Evolutionary conservation across 1,139 yeast species (phyloP).

Genomic region (Candida gigantensis): DNA sequence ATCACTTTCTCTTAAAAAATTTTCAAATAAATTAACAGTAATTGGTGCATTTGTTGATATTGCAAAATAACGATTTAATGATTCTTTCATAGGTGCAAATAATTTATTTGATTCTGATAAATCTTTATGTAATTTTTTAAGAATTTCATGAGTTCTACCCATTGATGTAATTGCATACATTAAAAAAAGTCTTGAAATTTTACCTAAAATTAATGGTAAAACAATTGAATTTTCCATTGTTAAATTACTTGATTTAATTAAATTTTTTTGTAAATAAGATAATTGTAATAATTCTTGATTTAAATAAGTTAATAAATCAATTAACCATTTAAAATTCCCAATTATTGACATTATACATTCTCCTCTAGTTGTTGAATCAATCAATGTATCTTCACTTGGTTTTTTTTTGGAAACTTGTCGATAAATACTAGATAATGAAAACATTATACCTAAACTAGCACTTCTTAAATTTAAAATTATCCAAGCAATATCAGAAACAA

Average conservation of each 20-base stretch:
- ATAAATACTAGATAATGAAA: conserved; percentile 64
- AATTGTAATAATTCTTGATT: conserved; percentile 65
- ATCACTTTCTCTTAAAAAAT: conserved; percentile 55
- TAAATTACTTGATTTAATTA: conserved; percentile 23
- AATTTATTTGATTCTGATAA: conserved; percentile 42
- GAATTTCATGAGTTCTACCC: conserved; percentile 63
- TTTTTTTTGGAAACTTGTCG: conserved; percentile 55
- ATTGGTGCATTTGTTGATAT: conserved; percentile 59
- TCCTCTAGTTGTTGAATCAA: conserved; percentile 57
- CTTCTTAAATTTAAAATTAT: conserved; percentile 67
- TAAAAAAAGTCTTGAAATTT: conserved; percentile 69
- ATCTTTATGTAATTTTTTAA: conserved; percentile 47
- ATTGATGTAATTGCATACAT: conserved; percentile 71
- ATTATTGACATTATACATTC: conserved; percentile 60
- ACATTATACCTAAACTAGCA: conserved; percentile 73
- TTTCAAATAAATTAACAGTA: conserved; percentile 61
- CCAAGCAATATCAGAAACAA: conserved; percentile 62
- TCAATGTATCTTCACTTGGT: conserved; percentile 50
- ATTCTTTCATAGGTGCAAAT: conserved; percentile 56
- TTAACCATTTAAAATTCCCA: conserved; percentile 78
- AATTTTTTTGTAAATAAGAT: conserved; percentile 20
- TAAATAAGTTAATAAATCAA: conserved; percentile 65
- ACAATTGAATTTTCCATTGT: conserved; percentile 39
- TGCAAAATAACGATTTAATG: conserved; percentile 53
- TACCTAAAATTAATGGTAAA: conserved; percentile 58